Evolutionary conservation across 768 basidiomycete genomes (phyloP).

Genomic region (Auriscalpium orientale): DNA sequence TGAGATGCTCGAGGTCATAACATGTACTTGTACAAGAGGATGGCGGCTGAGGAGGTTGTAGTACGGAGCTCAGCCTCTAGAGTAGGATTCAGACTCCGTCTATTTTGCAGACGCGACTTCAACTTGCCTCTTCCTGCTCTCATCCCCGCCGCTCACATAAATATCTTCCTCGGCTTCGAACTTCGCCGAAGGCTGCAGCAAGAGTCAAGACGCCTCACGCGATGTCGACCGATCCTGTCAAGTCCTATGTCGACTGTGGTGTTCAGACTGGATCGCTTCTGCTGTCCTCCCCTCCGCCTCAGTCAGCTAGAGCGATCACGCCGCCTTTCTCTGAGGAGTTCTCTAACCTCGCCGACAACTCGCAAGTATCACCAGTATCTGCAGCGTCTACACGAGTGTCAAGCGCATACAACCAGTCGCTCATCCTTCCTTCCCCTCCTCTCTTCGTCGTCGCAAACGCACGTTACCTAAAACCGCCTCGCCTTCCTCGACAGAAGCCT

Average conservation of each 20-base stretch:
- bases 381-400: conserved; percentile 5
- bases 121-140: neutral
- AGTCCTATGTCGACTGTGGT: conserved; percentile 12
- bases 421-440: neutral
- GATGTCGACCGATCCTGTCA: neutral
- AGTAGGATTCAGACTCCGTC: neutral
- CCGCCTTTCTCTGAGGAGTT: neutral
- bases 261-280: conserved; percentile 12
- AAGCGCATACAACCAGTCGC: conserved; percentile 11
- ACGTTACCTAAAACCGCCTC: conserved; percentile 7
- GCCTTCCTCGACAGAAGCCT: conserved; percentile 10
- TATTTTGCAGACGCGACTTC: neutral
- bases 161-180: too few species aligned
- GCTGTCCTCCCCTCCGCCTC: neutral
- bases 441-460: neutral
- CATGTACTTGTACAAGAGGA: neutral
- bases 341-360: neutral
- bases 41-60: neutral
- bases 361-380: neutral
- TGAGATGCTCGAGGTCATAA: neutral
- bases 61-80: neutral
- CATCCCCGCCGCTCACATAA: too few species aligned
- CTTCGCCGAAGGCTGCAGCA: too few species aligned
- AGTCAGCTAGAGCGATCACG: neutral
- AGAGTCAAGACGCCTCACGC: neutral